phyloP scores from a whole-genome alignment of 2,329 filamentous ascomycete species.

The Pyrenochaeta sp. region DNA sequence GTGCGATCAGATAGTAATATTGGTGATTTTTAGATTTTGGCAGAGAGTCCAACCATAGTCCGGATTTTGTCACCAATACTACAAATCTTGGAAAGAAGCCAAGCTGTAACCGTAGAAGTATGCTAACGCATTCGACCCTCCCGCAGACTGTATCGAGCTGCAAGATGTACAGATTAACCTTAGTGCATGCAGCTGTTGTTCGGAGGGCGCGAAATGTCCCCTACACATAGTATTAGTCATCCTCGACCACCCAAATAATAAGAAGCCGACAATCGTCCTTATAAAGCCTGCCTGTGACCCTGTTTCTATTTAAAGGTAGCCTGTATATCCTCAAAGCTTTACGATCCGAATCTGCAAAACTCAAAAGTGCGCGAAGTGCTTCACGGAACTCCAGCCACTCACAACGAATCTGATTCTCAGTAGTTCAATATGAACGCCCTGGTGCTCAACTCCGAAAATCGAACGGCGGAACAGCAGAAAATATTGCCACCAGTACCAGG shows the following conservation, averaged over 20 bases:
- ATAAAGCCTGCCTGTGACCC: neutral
- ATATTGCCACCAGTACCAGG: slow-evolving; percentile 16
- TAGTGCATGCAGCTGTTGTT: neutral
- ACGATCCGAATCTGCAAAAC: neutral
- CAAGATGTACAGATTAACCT: neutral
- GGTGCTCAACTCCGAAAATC: slow-evolving; percentile 24
- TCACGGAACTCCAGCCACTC: neutral
- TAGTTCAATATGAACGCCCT: slow-evolving; percentile 28
- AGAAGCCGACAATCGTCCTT: neutral
- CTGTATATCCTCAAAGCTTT: neutral
- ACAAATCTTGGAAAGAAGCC: neutral
- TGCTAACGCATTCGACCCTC: neutral
- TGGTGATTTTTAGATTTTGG: too few relatives aligned
- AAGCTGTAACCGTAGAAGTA: too few relatives aligned
- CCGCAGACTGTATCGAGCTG: neutral
- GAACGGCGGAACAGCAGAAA: slow-evolving; percentile 16
- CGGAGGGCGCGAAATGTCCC: neutral
- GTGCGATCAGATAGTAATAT: neutral
- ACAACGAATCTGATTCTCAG: neutral
- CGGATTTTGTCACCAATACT: neutral
- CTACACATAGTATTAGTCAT: neutral
- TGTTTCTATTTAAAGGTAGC: neutral
- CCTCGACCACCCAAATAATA: neutral
- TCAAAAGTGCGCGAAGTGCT: neutral
- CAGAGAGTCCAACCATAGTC: neutral